Evolutionary conservation across 2,329 filamentous ascomycete species (phyloP).

Genomic region (Chaetothyriales sp.): DNA sequence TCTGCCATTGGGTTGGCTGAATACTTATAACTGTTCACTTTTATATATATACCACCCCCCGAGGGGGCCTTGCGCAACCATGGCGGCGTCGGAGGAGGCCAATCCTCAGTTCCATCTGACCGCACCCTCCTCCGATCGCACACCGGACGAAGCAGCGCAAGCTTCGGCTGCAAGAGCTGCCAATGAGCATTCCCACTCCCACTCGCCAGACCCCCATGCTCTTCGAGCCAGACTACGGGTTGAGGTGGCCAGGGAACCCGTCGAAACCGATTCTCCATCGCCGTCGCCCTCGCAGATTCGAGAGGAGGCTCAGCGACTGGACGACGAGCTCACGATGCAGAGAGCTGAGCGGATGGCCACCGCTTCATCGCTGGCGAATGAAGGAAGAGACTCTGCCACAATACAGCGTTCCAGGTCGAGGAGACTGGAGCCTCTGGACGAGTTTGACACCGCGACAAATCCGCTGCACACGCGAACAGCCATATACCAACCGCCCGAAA

Average conservation of each 20-base stretch:
- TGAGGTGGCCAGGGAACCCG: slow-evolving; percentile 27
- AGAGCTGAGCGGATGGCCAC: slow-evolving; percentile 48
- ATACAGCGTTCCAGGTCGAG: slow-evolving; percentile 39
- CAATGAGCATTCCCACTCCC: slow-evolving; percentile 16
- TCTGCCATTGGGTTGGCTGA: background rate
- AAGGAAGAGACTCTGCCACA: slow-evolving; percentile 25
- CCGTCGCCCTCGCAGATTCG: slow-evolving; percentile 41
- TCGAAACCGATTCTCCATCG: slow-evolving; percentile 19
- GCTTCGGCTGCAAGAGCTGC: slow-evolving; percentile 17
- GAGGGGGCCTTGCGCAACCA: slow-evolving; percentile 7
- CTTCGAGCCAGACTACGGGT: slow-evolving; percentile 34
- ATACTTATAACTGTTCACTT: background rate
- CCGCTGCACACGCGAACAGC: slow-evolving; percentile 52
- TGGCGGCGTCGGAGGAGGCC: slow-evolving; percentile 24
- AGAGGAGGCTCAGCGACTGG: slow-evolving; percentile 45
- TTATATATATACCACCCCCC: background rate
- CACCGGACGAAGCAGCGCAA: slow-evolving; percentile 17
- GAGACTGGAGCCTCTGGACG: slow-evolving; percentile 44
- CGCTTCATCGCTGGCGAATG: slow-evolving; percentile 18
- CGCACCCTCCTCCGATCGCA: slow-evolving; percentile 11
- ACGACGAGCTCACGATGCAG: slow-evolving; percentile 51
- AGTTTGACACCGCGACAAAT: slow-evolving; percentile 53
- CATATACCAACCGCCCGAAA: slow-evolving; percentile 48
- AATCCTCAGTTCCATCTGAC: slow-evolving; percentile 16
- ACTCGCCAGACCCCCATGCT: slow-evolving; percentile 16